Conservation (phyloP, 345 rosid species). For the Erodium maritimum region DNA sequence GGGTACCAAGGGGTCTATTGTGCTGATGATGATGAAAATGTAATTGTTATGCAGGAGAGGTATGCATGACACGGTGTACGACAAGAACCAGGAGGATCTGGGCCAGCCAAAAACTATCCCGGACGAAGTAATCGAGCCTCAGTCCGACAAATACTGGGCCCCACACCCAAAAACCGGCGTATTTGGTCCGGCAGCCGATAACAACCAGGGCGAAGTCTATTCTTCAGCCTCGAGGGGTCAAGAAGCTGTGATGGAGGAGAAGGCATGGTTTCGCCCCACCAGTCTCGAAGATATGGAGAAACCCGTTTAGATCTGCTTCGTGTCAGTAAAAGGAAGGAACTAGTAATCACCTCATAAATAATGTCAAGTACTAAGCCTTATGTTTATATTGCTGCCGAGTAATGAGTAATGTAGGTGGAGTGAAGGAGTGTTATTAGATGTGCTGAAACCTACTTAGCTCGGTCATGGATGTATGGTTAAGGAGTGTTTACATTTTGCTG, state of each 20-base stretch:
- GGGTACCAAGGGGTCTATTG: too few species aligned
- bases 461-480: too few species aligned
- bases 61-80: constrained; percentile 51
- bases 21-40: too few species aligned
- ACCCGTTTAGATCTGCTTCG: constrained; percentile 23
- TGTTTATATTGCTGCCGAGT: too few species aligned
- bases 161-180: constrained; percentile 90
- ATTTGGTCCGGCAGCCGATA: constrained; percentile 58
- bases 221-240: background rate
- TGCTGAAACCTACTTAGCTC: too few species aligned
- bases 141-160: constrained; percentile 80
- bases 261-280: constrained; percentile 92
- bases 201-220: constrained; percentile 12
- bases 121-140: constrained; percentile 54
- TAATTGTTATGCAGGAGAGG: constrained; percentile 23
- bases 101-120: constrained; percentile 39
- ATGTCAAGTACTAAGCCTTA: too few species aligned
- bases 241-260: constrained; percentile 34
- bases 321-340: too few species aligned
- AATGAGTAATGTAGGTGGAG: too few species aligned
- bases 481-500: too few species aligned
- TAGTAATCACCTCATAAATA: too few species aligned
- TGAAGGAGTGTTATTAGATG: too few species aligned
- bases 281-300: constrained; percentile 84
- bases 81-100: constrained; percentile 76